Evolutionary conservation across 129 eudicot genomes (phyloP).

Genomic region (Mikania micrantha): DNA sequence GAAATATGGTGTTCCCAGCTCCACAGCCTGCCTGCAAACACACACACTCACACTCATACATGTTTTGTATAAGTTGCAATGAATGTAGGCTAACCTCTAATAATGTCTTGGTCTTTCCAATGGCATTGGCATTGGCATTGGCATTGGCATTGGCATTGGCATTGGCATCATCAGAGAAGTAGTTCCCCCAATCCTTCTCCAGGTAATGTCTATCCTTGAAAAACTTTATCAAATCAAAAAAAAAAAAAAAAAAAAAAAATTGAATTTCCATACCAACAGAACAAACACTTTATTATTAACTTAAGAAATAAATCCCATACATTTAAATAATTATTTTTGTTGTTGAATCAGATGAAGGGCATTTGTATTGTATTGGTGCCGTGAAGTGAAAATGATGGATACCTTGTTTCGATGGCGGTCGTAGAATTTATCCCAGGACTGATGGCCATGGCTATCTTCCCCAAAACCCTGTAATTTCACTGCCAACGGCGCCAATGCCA

Average conservation of each 20-base stretch:
- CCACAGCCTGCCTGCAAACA: conserved; percentile 57
- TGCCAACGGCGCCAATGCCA: too few relatives aligned
- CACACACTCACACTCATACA: too few relatives aligned
- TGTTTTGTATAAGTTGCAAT: too few relatives aligned
- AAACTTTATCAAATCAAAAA: conserved; percentile 33
- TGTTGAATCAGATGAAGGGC: too few relatives aligned
- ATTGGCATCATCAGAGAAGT: conserved; percentile 31
- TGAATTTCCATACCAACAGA: too few relatives aligned
- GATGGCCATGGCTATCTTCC: conserved; percentile 6
- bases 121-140: background rate
- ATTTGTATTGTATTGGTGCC: too few relatives aligned
- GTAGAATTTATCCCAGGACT: conserved; percentile 60
- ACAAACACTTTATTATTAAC: too few relatives aligned
- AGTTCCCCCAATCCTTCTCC: conserved; percentile 62
- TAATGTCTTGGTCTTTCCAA: conserved; percentile 35
- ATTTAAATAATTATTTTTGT: too few relatives aligned
- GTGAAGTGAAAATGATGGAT: background rate
- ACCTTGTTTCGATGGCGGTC: conserved; percentile 49
- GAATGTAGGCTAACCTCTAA: conserved; percentile 52
- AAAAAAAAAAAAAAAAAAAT: too few relatives aligned
- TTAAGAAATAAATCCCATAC: too few relatives aligned
- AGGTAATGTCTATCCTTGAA: conserved; percentile 68
- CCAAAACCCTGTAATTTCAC: background rate
- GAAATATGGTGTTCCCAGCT: conserved; percentile 52
- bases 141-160: background rate